Conservation (phyloP, 148 eudicot species). For the Nepenthes mirabilis region DNA sequence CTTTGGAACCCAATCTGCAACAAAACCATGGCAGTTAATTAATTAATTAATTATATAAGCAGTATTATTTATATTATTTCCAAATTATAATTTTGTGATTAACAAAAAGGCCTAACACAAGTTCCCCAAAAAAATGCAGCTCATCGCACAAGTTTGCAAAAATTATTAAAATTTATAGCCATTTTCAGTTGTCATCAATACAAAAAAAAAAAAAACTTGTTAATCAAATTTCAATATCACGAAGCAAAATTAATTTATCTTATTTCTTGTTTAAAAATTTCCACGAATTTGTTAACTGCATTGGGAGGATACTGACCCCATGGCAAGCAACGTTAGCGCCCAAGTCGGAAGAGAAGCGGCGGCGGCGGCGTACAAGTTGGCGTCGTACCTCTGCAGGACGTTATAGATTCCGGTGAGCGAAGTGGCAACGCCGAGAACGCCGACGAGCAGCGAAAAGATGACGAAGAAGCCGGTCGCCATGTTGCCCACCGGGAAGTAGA, state of each 20-base stretch:
- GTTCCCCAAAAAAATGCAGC: too few species aligned
- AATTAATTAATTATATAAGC: too few species aligned
- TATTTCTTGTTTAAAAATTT: too few species aligned
- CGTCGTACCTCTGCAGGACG: conserved; percentile 30
- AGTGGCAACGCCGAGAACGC: conserved; percentile 55
- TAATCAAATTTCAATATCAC: background rate
- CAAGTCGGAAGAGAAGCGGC: conserved; percentile 56
- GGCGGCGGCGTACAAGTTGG: conserved; percentile 57
- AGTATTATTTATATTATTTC: too few species aligned
- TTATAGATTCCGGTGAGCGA: conserved; percentile 51
- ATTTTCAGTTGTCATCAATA: too few species aligned
- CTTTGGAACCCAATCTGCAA: background rate
- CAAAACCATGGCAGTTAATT: too few species aligned
- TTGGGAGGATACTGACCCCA: conserved; percentile 42
- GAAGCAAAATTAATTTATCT: background rate
- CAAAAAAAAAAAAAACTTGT: background rate
- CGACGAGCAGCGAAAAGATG: conserved; percentile 60
- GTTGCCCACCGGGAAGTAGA: conserved; percentile 79
- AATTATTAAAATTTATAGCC: too few species aligned
- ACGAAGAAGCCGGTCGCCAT: conserved; percentile 78
- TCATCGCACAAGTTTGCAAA: too few species aligned
- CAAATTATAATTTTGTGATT: too few species aligned
- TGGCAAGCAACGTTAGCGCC: conserved; percentile 74
- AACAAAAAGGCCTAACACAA: too few species aligned
- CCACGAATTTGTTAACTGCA: background rate